Evolutionary conservation across 2,329 filamentous ascomycete genomes (phyloP), one percentile per base, ranked within the genome.

Genomic region (Penicillium brasilianum): DNA sequence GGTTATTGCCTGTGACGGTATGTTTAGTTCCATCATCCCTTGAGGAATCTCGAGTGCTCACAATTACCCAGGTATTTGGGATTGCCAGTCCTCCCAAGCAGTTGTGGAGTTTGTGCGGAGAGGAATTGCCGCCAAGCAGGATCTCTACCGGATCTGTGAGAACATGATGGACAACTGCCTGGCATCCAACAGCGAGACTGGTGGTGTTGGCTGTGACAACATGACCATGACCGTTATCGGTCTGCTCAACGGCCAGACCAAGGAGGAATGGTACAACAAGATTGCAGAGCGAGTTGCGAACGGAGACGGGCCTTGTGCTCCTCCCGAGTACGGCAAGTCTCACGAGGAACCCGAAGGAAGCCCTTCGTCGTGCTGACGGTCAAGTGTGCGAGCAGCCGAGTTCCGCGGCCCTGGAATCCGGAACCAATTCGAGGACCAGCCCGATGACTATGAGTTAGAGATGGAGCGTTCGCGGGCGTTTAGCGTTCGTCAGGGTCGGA

Each of bases 151-250:
- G 77, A 98, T 99, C 73, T 98, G 94, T 79, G 95, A 99, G 81
- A 99, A 99, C 82, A 97, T 99, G 92, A 99, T 99, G 95, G 94
- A 99, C 83, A 99, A 98, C 83, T 99, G 95, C 77, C 85, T 99
- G 67, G 93, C 95, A 43, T 96, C 93, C 63, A 98, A 96, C 85
- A 97, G 93, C 69, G 95, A 99, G 81, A 97, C 94, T 34, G 95
- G 95, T 58, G 95, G 95, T 66, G 94, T 99, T 64, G 95, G 95
- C 64, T 99, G 95, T 78, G 95, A 99, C 83, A 99, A 99, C 84
- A 99, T 99, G 95, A 99, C 95, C 69, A 98, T 99, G 90, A 83
- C 90, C 71, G 86, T 99, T 68, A 83, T 99, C 74, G 95, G 90
- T 69, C 88, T 99, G 76, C 86, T 99, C 69, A 88, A 91, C 74